Base-by-base conservation (phyloP, 2,329 filamentous ascomycete genomes). In the Domatiomyces globalis region DNA sequence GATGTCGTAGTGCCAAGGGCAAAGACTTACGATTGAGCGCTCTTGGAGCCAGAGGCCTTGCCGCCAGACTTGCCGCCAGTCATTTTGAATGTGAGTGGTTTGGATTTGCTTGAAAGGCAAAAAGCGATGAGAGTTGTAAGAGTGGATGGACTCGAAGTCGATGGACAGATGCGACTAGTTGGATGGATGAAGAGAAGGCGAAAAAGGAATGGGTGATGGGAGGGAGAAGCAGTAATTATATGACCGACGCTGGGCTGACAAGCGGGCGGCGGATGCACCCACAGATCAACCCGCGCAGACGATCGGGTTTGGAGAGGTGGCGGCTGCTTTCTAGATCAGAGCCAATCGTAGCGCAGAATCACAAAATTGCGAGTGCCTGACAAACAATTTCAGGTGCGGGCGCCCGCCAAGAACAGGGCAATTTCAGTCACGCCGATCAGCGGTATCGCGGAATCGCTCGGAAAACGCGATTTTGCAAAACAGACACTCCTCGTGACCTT, bases 21-120 rank as follows among this genome's bases (percentile, higher is more conserved):
- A n/a, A 18, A 54, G 54, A 85, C 89, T 83, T 77, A 96, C 92
- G 89, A 95, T 80, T 96, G 92, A 69, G 92, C 86, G 80, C 85
- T 94, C 87, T 98, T 98, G 78, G 85, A 84, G 78, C 89, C 88
- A 77, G 85, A 90, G 79, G 90, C 89, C 85, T 96, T 96, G 83
- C 92, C 92, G 75, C 92, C 92, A 77, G 90, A 95, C 78, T 98
- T 98, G 75, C 92, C 90, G 81, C 90, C 90, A 87, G 92, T 94
- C 92, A 98, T 98, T 85, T 87, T 95, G 84, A 80, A 69, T 61
- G 71, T 66, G 49, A n/a, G 51, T 52, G 66, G 70, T 66, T 62
- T 55, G 61, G 67, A 62, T 63, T 58, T 66, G 64, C 62, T 59
- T 66, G 64, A 61, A 62, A 63, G 63, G 58, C 59, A 66, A 63